Base-by-base conservation (phyloP, 176 grass and related monocot genomes). In the Poa pratensis region DNA sequence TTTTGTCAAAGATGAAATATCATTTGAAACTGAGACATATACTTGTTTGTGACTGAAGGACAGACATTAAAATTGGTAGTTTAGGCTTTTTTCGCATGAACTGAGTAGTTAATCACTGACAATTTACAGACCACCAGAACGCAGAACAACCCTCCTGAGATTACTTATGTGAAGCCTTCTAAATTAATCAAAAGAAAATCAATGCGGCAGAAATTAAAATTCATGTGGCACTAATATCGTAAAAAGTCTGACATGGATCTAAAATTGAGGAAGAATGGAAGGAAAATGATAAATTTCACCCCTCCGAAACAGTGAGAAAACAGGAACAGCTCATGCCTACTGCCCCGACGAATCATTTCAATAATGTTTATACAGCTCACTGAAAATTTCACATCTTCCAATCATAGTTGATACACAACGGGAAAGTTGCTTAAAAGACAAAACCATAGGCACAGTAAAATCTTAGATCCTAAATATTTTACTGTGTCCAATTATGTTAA, bases 271-370 rank as follows among this genome's bases (percentile, higher is more conserved):
- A 76, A 67, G 9, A 66, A 14, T 34, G 14, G 46, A 16, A n/a
- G 45, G 13, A 26, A 58, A 49, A 46, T 49, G 23, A 5, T 50
- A 51, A 16, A 2, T n/a, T n/a, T 46, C 27, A 51, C 48, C 20
- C 27, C 20, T 39, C 28, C 14, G 23, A 43, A 63, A 80, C 19
- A 80, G 22, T 7, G 16, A 75, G 20, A 64, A 22, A 18, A 87
- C 14, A 45, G 57, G 48, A 0, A 15, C 11, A 73, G 10, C 17
- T 17, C 14, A 76, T 76, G 70, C 14, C 17, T 17, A 66, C 32
- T 60, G 34, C 68, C 68, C 37, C 20, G 14, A n/a, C 46, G 22
- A 73, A 48, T 82, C 35, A 59, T 82, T 76, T 82, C 72, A 69
- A 48, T 14, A 18, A 34, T 77, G 62, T 69, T 69, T 79, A 79